phyloP scores from a whole-genome alignment of 106 monocot species.

The Platanthera guangdongensis region DNA sequence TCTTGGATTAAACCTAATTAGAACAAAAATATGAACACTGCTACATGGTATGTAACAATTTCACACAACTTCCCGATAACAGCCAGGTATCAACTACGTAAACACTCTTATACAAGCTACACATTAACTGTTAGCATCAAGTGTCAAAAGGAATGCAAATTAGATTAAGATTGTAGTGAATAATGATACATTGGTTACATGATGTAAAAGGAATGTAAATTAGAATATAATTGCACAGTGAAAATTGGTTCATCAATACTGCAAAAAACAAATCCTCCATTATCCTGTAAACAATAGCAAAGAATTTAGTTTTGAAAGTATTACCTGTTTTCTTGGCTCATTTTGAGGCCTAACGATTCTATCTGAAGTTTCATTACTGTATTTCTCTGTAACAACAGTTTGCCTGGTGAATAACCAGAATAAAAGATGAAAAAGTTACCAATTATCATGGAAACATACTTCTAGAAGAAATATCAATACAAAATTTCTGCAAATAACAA shows the following conservation, averaged over 20 bases:
- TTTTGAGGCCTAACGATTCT: constrained; percentile 52
- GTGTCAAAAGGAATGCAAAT: not conserved
- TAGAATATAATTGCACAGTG: not conserved
- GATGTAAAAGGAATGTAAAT: not conserved
- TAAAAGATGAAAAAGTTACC: not conserved
- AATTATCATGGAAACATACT: not conserved
- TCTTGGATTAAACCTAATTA: not conserved
- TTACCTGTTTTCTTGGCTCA: constrained; percentile 40
- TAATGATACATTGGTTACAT: not conserved
- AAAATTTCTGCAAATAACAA: not conserved
- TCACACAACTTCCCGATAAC: not conserved
- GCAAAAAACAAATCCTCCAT: not conserved
- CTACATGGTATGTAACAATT: not conserved
- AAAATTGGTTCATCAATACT: not conserved
- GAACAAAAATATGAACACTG: not conserved
- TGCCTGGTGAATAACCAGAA: constrained; percentile 31
- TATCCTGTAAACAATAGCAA: constrained; percentile 1
- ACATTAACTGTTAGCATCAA: not conserved
- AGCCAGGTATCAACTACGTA: not conserved
- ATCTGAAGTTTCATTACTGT: constrained; percentile 39
- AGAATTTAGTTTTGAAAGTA: not conserved
- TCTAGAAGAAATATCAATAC: not conserved
- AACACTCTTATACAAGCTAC: not conserved
- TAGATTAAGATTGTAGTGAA: not conserved
- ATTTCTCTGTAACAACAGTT: constrained; percentile 44